phyloP scores from a whole-genome alignment of 2,329 filamentous ascomycete species.

The Epichloe sibirici region DNA sequence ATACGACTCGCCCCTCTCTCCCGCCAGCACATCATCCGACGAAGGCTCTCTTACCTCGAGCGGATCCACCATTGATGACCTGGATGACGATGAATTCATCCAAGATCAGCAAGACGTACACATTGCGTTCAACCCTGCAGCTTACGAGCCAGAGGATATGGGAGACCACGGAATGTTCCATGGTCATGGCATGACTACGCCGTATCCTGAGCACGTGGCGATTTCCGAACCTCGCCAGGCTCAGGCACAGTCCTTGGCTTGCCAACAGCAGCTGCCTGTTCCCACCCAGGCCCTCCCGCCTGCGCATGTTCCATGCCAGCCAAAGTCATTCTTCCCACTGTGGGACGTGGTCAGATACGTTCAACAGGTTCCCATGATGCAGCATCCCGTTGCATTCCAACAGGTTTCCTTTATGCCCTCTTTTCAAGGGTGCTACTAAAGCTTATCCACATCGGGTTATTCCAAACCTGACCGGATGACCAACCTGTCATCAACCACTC shows the following conservation, averaged over 20 bases:
- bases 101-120: constrained; percentile 29
- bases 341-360: constrained; percentile 43
- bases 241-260: constrained; percentile 16
- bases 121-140: constrained; percentile 29
- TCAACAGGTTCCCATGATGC: constrained; percentile 34
- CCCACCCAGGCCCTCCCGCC: constrained; percentile 24
- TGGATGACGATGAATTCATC: constrained; percentile 36
- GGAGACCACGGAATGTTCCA: constrained; percentile 26
- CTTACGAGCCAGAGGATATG: constrained; percentile 35
- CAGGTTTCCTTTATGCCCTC: constrained; percentile 39
- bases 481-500: no score
- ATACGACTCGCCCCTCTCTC: constrained; percentile 35
- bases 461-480: no score
- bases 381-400: constrained; percentile 38
- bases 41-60: constrained; percentile 44
- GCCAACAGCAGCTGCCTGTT: constrained; percentile 20
- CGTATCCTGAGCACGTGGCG: constrained; percentile 29
- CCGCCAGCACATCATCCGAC: constrained; percentile 38
- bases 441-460: background rate
- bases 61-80: constrained; percentile 38
- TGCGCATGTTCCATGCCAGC: constrained; percentile 25
- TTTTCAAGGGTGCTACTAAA: constrained; percentile 38
- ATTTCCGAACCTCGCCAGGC: constrained; percentile 10
- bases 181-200: constrained; percentile 29
- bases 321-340: constrained; percentile 37